Conservation (phyloP, 192 early-diverging fungal species). For the Phlyctochytrium planicorne region DNA sequence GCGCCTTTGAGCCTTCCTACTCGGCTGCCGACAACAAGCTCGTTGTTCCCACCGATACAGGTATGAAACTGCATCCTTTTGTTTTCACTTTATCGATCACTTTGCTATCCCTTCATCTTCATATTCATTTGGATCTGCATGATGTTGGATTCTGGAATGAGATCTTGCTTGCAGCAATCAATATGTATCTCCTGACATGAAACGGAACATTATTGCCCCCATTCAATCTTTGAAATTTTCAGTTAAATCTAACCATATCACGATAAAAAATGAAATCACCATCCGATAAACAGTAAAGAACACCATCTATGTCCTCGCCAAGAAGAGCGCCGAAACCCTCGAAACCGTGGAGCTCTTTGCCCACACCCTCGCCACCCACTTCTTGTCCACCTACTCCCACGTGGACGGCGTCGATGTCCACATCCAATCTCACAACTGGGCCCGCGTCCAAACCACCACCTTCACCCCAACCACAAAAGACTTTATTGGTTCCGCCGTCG, state of each 20-base stretch:
- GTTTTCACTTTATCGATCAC: too few species aligned
- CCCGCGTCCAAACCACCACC: slow-evolving; percentile 49
- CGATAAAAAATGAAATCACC: too few species aligned
- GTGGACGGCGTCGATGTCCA: slow-evolving; percentile 61
- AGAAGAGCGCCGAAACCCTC: slow-evolving; percentile 57
- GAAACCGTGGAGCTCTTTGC: slow-evolving; percentile 74
- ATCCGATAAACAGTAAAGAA: slow-evolving; percentile 81
- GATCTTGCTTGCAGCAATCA: too few species aligned
- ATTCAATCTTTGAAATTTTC: too few species aligned
- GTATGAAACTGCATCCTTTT: too few species aligned
- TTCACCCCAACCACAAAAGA: not conserved
- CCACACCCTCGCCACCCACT: slow-evolving; percentile 63
- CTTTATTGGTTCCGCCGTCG: slow-evolving; percentile 50
- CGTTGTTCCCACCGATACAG: not conserved
- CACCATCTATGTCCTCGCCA: slow-evolving; percentile 73
- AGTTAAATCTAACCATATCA: too few species aligned
- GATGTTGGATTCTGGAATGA: too few species aligned
- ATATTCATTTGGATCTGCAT: too few species aligned
- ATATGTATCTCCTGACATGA: too few species aligned
- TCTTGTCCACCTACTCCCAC: slow-evolving; percentile 72
- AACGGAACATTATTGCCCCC: too few species aligned
- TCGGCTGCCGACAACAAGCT: not conserved
- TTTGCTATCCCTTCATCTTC: too few species aligned
- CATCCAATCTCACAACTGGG: slow-evolving; percentile 75
- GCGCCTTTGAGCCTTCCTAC: not conserved